Conservation (phyloP, 345 rosid species). For the Firmiana major region DNA sequence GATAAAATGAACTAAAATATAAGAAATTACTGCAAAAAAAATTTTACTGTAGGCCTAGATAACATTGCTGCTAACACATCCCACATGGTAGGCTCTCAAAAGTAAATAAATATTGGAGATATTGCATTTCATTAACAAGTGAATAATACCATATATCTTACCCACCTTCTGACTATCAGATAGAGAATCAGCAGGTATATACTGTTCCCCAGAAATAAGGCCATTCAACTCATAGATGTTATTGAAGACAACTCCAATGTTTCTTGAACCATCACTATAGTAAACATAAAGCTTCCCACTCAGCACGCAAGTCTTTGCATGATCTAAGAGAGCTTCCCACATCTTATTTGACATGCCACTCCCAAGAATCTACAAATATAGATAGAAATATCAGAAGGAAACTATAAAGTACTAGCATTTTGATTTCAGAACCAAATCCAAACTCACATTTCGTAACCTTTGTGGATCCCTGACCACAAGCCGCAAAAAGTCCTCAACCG, state of each 20-base stretch:
- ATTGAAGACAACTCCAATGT: conserved; percentile 77
- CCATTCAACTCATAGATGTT: conserved; percentile 82
- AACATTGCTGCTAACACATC: background rate
- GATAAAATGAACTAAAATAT: background rate
- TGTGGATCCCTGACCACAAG: conserved; percentile 61
- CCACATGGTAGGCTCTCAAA: background rate
- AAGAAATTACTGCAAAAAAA: background rate
- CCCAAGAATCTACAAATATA: conserved; percentile 71
- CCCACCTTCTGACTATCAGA: conserved; percentile 87
- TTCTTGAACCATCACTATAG: conserved; percentile 77
- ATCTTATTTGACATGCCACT: conserved; percentile 98
- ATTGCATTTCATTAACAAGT: background rate
- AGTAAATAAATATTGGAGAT: background rate
- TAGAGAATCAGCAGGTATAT: conserved; percentile 72
- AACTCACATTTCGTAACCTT: conserved; percentile 71
- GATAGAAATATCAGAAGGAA: conserved; percentile 24
- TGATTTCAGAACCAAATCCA: conserved; percentile 19
- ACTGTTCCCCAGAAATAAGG: conserved; percentile 83
- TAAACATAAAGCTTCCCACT: conserved; percentile 78
- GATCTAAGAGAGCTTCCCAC: conserved; percentile 97
- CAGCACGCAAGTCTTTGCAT: conserved; percentile 91
- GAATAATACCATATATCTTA: background rate
- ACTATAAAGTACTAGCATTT: background rate
- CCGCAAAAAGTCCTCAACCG: conserved; percentile 82
- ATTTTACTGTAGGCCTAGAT: background rate